A percentile compares a stretch with the other conserved stretches of the same genome.
Conservation (phyloP, 192 early-diverging fungal species). For the Obelidium mucronatum region DNA sequence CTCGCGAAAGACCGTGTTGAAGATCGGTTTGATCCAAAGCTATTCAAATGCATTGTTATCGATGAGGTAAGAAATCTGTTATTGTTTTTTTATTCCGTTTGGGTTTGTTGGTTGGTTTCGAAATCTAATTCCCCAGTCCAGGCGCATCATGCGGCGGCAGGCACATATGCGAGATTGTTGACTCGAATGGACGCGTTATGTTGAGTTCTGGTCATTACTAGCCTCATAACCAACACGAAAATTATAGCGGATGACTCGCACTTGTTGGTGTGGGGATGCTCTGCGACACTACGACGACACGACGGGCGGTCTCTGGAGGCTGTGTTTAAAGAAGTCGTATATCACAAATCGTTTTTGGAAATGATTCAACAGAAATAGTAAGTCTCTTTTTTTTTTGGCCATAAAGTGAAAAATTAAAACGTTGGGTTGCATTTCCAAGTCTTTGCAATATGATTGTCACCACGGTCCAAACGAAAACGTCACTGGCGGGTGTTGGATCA, state of each 20-base stretch:
- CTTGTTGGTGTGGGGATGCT: conserved; percentile 91
- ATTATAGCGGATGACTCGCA: conserved; percentile 41
- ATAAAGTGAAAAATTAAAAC: too few relatives aligned
- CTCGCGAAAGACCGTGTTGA: conserved; percentile 55
- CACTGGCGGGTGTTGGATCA: conserved; percentile 50
- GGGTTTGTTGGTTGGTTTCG: too few relatives aligned
- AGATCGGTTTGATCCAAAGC: conserved; percentile 68
- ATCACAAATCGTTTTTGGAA: conserved; percentile 72
- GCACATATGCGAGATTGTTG: conserved; percentile 75
- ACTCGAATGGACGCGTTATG: conserved; percentile 67
- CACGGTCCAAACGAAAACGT: conserved; percentile 13
- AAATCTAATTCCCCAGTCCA: too few relatives aligned
- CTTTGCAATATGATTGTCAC: conserved; percentile 23
- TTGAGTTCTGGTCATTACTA: neutral
- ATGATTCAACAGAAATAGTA: conserved; percentile 89
- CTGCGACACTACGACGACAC: conserved; percentile 86
- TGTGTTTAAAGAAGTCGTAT: conserved; percentile 83
- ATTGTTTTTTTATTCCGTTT: too few relatives aligned
- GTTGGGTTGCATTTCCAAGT: neutral
- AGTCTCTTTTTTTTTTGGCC: conserved; percentile 11
- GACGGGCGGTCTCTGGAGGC: conserved; percentile 74
- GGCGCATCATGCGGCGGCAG: conserved; percentile 92
- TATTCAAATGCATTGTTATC: conserved; percentile 91
- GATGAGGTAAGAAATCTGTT: conserved; percentile 71
- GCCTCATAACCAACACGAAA: conserved; percentile 8